Percentiles rank a stretch among this genome's conserved stretches.
phyloP scores from a whole-genome alignment of 306 rosid species.

The Vigna angularis region DNA sequence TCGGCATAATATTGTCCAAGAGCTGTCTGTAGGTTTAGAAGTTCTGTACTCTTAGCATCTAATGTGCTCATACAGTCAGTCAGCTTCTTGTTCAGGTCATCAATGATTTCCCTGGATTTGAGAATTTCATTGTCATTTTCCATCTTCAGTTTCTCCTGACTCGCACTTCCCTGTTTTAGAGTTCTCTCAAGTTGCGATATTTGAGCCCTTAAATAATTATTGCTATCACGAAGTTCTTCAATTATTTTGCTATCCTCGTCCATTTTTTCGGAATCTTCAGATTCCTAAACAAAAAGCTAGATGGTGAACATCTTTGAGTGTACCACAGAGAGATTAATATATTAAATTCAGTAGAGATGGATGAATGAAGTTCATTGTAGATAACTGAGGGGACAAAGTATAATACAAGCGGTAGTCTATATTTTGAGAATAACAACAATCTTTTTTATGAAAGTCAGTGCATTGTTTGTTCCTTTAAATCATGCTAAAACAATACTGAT shows the following conservation, averaged over 20 bases:
- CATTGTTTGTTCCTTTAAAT: no score
- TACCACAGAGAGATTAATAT: constrained; percentile 21
- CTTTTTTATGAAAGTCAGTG: no score
- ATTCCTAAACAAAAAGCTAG: constrained; percentile 65
- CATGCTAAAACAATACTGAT: no score
- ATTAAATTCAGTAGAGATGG: constrained; percentile 10
- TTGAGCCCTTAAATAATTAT: constrained; percentile 66
- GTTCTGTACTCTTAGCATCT: constrained; percentile 87
- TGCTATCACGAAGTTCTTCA: constrained; percentile 75
- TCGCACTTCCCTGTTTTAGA: constrained; percentile 73
- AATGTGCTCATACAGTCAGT: constrained; percentile 67
- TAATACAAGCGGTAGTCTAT: constrained; percentile 3
- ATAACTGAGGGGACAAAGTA: constrained; percentile 19
- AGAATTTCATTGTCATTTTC: constrained; percentile 62
- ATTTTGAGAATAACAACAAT: constrained; percentile 9
- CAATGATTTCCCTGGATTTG: constrained; percentile 71
- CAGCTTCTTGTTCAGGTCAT: constrained; percentile 80
- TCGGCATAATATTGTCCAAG: constrained; percentile 99
- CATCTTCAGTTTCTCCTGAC: constrained; percentile 73
- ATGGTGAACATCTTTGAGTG: constrained; percentile 18
- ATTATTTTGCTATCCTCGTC: constrained; percentile 93
- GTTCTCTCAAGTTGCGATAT: constrained; percentile 76
- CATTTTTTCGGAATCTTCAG: constrained; percentile 96
- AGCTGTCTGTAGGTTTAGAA: constrained; percentile 91
- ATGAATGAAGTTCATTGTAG: constrained; percentile 19